Percentiles rank a stretch among this genome's conserved stretches.
These are phyloP conservation scores for Vitis rupestris DNA, from an alignment of 164 flowering plant genomes.

Conservation along the genomic window DNA sequence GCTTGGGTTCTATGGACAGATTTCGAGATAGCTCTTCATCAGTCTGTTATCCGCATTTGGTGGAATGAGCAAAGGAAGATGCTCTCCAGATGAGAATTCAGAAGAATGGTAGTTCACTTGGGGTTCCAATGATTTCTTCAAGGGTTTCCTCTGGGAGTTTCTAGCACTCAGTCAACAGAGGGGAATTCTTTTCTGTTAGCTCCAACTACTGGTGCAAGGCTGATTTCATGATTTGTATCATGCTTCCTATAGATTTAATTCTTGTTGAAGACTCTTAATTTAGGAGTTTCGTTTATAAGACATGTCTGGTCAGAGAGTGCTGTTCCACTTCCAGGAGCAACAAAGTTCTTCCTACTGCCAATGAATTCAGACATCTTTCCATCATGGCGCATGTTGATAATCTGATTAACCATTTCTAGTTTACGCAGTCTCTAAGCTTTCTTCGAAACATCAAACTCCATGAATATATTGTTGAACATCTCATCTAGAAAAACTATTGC, in stretches of 20 bases:
- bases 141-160: no score
- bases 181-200: no score
- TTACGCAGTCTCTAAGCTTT: constrained; percentile 45
- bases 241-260: constrained; percentile 56
- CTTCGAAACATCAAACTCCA: constrained; percentile 51
- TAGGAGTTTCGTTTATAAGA: constrained; percentile 9
- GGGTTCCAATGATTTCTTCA: no score
- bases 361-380: constrained; percentile 21
- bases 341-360: constrained; percentile 10
- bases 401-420: constrained; percentile 31
- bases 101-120: no score
- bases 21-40: no score
- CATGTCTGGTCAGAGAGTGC: constrained; percentile 12
- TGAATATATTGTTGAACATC: constrained; percentile 58
- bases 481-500: constrained; percentile 82
- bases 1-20: no score
- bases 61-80: no score
- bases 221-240: neutral
- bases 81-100: no score
- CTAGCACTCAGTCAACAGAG: no score
- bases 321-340: constrained; percentile 16
- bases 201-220: no score
- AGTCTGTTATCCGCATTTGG: no score
- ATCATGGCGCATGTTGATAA: constrained; percentile 22
- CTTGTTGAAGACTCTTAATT: constrained; percentile 6